A percentile compares a stretch with the other conserved stretches of the same genome.
phyloP scores from a whole-genome alignment of 2,329 filamentous ascomycete species.

The Colletotrichum zoysiae region DNA sequence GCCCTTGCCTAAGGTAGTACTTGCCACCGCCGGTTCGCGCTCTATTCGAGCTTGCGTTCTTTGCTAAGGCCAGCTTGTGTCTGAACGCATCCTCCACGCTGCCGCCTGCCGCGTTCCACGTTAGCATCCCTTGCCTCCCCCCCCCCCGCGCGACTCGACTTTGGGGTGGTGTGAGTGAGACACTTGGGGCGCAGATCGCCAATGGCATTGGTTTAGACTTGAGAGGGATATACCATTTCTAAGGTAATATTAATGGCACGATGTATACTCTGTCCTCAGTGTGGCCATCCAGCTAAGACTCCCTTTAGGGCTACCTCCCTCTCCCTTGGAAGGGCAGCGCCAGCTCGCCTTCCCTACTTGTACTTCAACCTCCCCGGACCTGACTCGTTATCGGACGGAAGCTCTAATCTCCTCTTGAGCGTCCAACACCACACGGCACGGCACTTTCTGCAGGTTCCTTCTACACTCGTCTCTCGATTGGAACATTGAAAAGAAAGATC shows the following conservation, averaged over 20 bases:
- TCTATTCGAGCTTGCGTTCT: neutral
- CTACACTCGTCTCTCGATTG: slow-evolving; percentile 7
- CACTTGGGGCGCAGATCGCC: slow-evolving; percentile 37
- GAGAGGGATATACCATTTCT: slow-evolving; percentile 40
- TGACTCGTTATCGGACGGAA: slow-evolving; percentile 28
- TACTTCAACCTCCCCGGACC: slow-evolving; percentile 37
- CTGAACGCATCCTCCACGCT: slow-evolving; percentile 5
- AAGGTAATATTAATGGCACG: slow-evolving; percentile 38
- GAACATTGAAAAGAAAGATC: neutral
- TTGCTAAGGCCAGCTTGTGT: slow-evolving; percentile 1
- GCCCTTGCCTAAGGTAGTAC: neutral
- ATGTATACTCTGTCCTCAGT: slow-evolving; percentile 22
- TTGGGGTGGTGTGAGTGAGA: slow-evolving; percentile 39
- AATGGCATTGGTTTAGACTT: slow-evolving; percentile 29
- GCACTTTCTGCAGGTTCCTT: neutral
- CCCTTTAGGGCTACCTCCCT: slow-evolving; percentile 26
- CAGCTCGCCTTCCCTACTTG: slow-evolving; percentile 31
- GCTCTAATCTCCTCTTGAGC: slow-evolving; percentile 28
- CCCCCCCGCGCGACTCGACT: slow-evolving; percentile 22
- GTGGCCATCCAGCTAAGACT: slow-evolving; percentile 30
- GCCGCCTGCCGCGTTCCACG: slow-evolving; percentile 20
- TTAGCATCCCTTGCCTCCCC: slow-evolving; percentile 30
- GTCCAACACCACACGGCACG: slow-evolving; percentile 14
- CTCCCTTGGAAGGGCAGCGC: slow-evolving; percentile 34
- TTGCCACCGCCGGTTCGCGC: neutral